phyloP scores from a whole-genome alignment of 2,329 filamentous ascomycete species.

The Pseudogymnoascus sp. region DNA sequence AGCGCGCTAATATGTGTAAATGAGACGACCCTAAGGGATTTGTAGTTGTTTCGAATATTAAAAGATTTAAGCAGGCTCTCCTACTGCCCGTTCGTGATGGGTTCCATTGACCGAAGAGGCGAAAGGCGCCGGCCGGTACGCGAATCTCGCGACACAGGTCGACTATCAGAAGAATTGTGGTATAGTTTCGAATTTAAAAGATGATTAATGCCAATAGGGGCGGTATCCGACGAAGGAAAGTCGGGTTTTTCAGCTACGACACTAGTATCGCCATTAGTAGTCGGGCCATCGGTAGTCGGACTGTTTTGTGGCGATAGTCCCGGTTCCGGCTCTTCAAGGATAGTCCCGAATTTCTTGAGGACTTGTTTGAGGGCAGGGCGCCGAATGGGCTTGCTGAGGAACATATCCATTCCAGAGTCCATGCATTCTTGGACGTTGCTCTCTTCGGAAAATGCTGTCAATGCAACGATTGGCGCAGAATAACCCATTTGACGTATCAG shows the following conservation, averaged over 20 bases:
- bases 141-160: background rate
- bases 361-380: conserved; percentile 81
- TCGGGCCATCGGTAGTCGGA: background rate
- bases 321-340: conserved; percentile 53
- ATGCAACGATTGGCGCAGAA: conserved; percentile 76
- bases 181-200: background rate
- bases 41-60: background rate
- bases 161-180: background rate
- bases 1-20: background rate
- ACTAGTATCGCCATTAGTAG: background rate
- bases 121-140: background rate
- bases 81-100: background rate
- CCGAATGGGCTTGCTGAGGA: conserved; percentile 67
- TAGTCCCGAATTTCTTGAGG: conserved; percentile 74
- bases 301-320: conserved; percentile 1
- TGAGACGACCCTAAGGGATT: background rate
- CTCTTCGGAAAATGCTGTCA: conserved; percentile 86
- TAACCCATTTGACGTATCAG: conserved; percentile 83
- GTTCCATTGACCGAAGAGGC: background rate
- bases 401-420: conserved; percentile 88
- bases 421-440: conserved; percentile 81
- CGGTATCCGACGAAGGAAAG: background rate
- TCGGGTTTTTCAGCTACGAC: background rate
- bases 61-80: background rate
- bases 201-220: background rate